Base-by-base conservation (phyloP, 2,329 filamentous ascomycete species). In the Aspergillus sergii region DNA sequence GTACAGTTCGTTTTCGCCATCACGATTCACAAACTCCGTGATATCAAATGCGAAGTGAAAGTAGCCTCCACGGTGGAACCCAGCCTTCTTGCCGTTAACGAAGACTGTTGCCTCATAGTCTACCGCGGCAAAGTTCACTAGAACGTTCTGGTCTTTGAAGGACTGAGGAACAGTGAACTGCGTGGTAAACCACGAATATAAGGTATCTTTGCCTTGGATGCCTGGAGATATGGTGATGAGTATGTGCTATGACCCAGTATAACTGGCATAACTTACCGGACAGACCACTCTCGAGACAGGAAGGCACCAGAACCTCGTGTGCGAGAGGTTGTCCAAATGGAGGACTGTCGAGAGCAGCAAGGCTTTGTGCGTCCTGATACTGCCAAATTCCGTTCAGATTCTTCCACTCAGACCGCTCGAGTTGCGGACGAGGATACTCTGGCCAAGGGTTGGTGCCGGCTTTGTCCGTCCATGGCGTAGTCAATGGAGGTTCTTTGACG, bases 31-130 rank as follows among this genome's bases (percentile, higher is more conserved):
- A 51, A 76, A 70, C 30, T 81, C 70, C 0, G 88, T 89, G 21
- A 87, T 78, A 68, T 91, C 88, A 23, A 89, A 66, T 1, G 80
- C 83, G 70, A 90, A 90, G 30, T 84, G 81, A 69, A 84, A 88
- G 69, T 89, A 90, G 0, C 88, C 88, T 28, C 88, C 88, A 1
- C 81, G 78, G 65, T 90, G 81, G 58, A 81, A 82, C 0, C 81
- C 83, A 4, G 83, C 83, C 23, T 83, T 65, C 28, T 81, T 69
- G 3, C 84, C 84, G 66, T 89, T 89, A 67, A 90, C 77, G 62
- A 84, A 89, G 1, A 90, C 83, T 0, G 80, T 82, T 4, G 79
- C 78, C 68, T 84, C 81, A 62, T 84, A 85, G 64, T 85, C 83
- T 9, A 85, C 82, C 5, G 83, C 83, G 23, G 78, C 83, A 56